phyloP scores from a whole-genome alignment of 192 early-diverging fungal genomes.

The Podila verticillata region DNA sequence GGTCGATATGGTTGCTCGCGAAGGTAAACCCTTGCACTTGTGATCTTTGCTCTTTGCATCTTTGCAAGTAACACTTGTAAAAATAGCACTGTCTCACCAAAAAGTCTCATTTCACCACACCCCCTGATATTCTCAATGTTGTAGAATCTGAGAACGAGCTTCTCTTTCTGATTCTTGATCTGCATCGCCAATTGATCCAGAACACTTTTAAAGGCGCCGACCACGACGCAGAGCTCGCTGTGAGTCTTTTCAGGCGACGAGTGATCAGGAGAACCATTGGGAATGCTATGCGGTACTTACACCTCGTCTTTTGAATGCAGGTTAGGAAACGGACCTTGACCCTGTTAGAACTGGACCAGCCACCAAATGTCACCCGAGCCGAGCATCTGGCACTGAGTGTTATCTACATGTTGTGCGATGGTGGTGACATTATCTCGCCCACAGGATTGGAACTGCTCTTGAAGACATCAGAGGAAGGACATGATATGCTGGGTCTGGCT shows the following conservation, averaged over 20 bases:
- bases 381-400: slow-evolving; percentile 45
- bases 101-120: too few species aligned
- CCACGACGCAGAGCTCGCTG: slow-evolving; percentile 13
- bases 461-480: slow-evolving; percentile 9
- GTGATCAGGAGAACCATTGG: too few species aligned
- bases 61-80: background rate
- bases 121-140: background rate
- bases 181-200: slow-evolving; percentile 29
- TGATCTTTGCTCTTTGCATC: background rate
- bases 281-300: background rate
- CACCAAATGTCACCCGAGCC: slow-evolving; percentile 21
- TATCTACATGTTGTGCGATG: slow-evolving; percentile 45
- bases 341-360: slow-evolving; percentile 25
- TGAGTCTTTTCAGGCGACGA: background rate
- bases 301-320: background rate
- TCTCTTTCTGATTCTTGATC: slow-evolving; percentile 15
- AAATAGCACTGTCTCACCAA: background rate
- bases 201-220: slow-evolving; percentile 1
- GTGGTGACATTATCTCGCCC: slow-evolving; percentile 6
- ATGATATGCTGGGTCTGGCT: slow-evolving; percentile 35
- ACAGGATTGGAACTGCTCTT: slow-evolving; percentile 16
- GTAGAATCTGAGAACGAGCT: slow-evolving; percentile 38
- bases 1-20: slow-evolving; percentile 23
- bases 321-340: slow-evolving; percentile 19
- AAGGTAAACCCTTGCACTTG: slow-evolving; percentile 22